Percentiles rank a stretch among this genome's conserved stretches.
These are phyloP conservation scores for Neurospora sp. DNA, from an alignment of 495 filamentous ascomycete genomes.

Conservation along the genomic window DNA sequence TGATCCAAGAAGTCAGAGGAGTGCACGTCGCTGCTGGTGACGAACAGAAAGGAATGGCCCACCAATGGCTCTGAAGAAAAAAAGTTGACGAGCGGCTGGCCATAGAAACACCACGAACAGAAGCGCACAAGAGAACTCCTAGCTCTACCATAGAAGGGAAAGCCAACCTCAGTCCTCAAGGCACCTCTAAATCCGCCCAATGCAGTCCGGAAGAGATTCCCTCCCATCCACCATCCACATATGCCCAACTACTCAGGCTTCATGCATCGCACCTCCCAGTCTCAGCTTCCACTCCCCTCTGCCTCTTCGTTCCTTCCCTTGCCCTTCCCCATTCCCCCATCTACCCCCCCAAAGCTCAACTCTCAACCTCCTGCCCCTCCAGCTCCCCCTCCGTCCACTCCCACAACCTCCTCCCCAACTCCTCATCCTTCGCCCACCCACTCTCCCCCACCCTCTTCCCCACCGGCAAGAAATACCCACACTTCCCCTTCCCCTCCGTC, in stretches of 20 bases:
- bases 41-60: no score
- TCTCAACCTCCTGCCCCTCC: background rate
- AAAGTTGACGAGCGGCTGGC: background rate
- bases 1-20: no score
- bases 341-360: background rate
- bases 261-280: background rate
- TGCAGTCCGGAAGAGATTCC: background rate
- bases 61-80: background rate
- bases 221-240: background rate
- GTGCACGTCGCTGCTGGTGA: no score
- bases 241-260: background rate
- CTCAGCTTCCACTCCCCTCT: background rate
- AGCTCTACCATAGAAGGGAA: background rate
- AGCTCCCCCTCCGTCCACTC: slow-evolving; percentile 54
- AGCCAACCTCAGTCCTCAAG: background rate
- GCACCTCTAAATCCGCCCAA: background rate
- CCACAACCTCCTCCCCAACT: slow-evolving; percentile 45
- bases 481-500: slow-evolving; percentile 20
- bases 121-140: background rate
- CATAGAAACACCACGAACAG: background rate
- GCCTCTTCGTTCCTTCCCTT: no score
- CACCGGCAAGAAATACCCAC: slow-evolving; percentile 23
- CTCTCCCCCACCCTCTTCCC: slow-evolving; percentile 7
- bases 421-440: slow-evolving; percentile 31
- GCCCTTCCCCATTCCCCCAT: no score